Base-by-base conservation (phyloP, 306 rosid species). In the Cucumis melo region DNA sequence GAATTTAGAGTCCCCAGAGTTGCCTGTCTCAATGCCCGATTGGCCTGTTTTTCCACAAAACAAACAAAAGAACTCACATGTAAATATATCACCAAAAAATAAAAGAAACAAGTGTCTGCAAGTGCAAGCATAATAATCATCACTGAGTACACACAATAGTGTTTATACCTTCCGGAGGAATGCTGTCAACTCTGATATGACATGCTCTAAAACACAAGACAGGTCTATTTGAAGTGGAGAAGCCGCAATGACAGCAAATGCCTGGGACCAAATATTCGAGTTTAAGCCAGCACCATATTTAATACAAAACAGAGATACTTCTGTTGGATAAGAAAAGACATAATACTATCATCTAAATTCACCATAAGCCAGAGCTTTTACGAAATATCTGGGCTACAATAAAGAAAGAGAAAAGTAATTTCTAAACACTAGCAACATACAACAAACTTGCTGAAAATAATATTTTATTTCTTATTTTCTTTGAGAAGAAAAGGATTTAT, bases 1-100 rank as follows among this genome's bases (percentile, higher is more conserved):
- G 98, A 95, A 85, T 95, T 95, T 48, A 95, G 88, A 78, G 98
- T 92, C 80, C 97, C 99, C 83, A 95, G 75, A 48, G 99, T 92
- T 42, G 99, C 96, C 85, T 95, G 98, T 86, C 98, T 92, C 83
- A 95, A 75, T 32, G 91, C 92, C 51, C 99, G 93, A 85, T 95
- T 95, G 81, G 99, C 99, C 99, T 95, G 87, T 87, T 86, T 34
- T 57, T 78, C 80, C 81, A 60, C 77, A 41, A 50, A 60, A 58
- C 44, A 73, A 67, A 50, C 77, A 79, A 81, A 62, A 50, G 58
- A 73, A 77, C 64, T 56, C 79, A 81, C 78, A 73, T 34, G 39
- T 51, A 38, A 54, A 54, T 36, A 23, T 53, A 48, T 50, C 17
- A 74, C 23, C 56, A 81, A 77, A 32, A 36, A 62, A 73, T 48